A percentile compares a stretch with the other conserved stretches of the same genome.
Evolutionary conservation across 2,329 filamentous ascomycete genomes (phyloP).

Genomic region (Knufia fluminis): DNA sequence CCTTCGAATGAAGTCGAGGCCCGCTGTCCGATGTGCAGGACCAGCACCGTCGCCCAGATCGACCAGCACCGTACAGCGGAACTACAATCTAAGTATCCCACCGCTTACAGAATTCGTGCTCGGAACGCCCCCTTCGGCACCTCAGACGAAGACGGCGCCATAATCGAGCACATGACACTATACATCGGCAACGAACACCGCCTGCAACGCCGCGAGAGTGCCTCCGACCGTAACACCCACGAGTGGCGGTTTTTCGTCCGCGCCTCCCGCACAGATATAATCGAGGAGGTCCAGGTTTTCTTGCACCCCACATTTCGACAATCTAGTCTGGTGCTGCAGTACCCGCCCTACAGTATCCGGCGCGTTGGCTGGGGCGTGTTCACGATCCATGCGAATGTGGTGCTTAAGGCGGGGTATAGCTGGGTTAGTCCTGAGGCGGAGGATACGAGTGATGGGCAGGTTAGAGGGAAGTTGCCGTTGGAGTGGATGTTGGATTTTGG

Average conservation of each 20-base stretch:
- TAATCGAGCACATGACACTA: constrained; percentile 18
- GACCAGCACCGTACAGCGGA: constrained; percentile 10
- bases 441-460: constrained; percentile 15
- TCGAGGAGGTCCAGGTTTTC: constrained; percentile 18
- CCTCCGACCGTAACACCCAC: constrained; percentile 16
- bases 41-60: constrained; percentile 12
- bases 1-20: constrained; percentile 19
- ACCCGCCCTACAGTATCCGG: constrained; percentile 18
- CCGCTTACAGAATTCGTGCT: constrained; percentile 12
- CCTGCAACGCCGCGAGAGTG: constrained; percentile 13
- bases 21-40: constrained; percentile 21
- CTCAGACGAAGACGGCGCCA: constrained; percentile 12
- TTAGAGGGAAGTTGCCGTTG: constrained; percentile 17
- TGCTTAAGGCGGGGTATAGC: constrained; percentile 19
- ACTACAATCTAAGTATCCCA: constrained; percentile 14
- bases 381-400: constrained; percentile 17
- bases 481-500: constrained; percentile 21
- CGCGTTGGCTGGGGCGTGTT: constrained; percentile 21
- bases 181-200: constrained; percentile 20
- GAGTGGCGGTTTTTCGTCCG: constrained; percentile 22
- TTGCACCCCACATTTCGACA: constrained; percentile 21
- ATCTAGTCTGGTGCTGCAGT: constrained; percentile 13
- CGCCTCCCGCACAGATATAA: constrained; percentile 17
- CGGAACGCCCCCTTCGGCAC: constrained; percentile 1
- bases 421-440: constrained; percentile 19